Evolutionary conservation across 768 basidiomycete species (phyloP), one percentile per base, ranked within the genome.

Genomic region (Tephrocybe sp.): DNA sequence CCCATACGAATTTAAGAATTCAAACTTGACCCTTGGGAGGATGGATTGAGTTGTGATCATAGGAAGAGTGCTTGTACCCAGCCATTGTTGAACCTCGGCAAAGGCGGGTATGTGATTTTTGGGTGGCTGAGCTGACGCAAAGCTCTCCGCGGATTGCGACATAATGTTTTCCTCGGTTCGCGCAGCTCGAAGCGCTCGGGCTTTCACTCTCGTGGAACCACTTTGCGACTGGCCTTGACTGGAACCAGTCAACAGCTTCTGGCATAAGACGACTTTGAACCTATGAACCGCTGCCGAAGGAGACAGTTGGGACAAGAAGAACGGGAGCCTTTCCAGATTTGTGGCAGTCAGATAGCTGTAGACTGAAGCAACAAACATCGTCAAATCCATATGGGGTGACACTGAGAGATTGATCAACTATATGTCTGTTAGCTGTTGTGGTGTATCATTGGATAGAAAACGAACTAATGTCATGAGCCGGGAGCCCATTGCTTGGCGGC

Each of bases 221-320:
- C 23, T 47, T 9, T 29, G 45, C 18, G 19, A 10, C 6, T 46
- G 29, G 12, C 19, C 21, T 22, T 45, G 30, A 37, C 43, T 31
- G 19, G 50, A 36, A 43, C 57, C 53, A 31, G 24, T 42, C 23
- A 62, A 51, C 21, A 42, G 64, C 52, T 69, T 69, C 38, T 70
- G 70, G 54, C 76, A 79, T 12, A 78, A 55, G 0, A 64, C 55
- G 4, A 78, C 49, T 59, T 77, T 78, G 46, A 79, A 78, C 19
- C 58, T 59, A 41, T 71, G 64, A 2, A 61, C 50, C 3, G 71
- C 53, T 16, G 63, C 55, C 11, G 74, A 69, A 38, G 67, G 68
- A 2, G 61, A 58, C 21, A 79, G 54, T 39, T 60, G 52, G 16
- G 67, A 67, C 54, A 78, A 62, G 40, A 79, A 56, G n/a, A 53